Evolutionary conservation across 306 rosid species (phyloP), one percentile per base, ranked within the genome.

Genomic region (Citrullus colocynthis): DNA sequence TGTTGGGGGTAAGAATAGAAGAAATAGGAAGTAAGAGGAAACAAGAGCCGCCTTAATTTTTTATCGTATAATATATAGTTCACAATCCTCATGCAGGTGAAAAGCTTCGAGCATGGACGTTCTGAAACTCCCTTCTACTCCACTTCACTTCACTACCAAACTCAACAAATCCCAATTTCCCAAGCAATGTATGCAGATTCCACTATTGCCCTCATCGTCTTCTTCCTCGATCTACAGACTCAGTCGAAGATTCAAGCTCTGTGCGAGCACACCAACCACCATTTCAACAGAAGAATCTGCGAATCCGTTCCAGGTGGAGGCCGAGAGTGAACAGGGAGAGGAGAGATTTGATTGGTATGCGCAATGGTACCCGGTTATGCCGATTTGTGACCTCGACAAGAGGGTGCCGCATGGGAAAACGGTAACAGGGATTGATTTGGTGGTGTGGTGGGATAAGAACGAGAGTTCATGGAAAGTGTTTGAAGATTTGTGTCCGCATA

Each of bases 371-470:
- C 97, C 98, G 2, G 15, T 94, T 55, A 90, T 94, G 96, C 96
- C 95, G 48, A 58, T 89, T 15, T 89, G 97, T 59, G 97, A 92
- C 76, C 86, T 92, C 34, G 96, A 92, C 85, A 94, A 91, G 87
- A 90, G 91, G 78, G 83, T 60, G 11, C 97, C 98, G 5, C 93
- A 87, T 78, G 98, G 76, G 3, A 94, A 91, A 87, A 90, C 72
- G 69, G 96, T 91, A 45, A 7, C 90, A 77, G 97, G 97, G 1
- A 42, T 94, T 62, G 98, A 94, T 74, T 89, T 94, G 88, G 98
- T 92, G 83, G 85, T 94, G 84, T 91, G 98, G 97, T 94, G 97
- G 97, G 96, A 94, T 80, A 87, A 85, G 69, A 94, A 92, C 83
- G 98, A 90, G 81, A 75, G 60, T 86, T 79, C 81, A 7, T 94